Percentiles rank a stretch among this genome's conserved stretches.
phyloP scores from a whole-genome alignment of 768 basidiomycete species.

The Phaffia australis region DNA sequence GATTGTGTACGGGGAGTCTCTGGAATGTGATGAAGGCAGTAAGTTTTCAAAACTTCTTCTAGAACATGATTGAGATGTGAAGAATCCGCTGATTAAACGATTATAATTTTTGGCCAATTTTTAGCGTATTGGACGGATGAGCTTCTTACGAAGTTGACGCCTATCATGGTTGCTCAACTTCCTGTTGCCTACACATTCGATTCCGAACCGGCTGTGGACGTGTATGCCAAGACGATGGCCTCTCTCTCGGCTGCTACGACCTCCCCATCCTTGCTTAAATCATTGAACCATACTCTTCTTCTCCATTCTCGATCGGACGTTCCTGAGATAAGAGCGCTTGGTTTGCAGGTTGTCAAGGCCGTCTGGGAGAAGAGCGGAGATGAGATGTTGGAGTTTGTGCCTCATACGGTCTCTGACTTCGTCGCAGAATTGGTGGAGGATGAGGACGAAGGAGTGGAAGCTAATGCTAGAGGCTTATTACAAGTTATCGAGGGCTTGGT shows the following conservation, averaged over 20 bases:
- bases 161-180: slow-evolving; percentile 57
- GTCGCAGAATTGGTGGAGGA: slow-evolving; percentile 25
- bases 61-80: not conserved
- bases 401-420: slow-evolving; percentile 20
- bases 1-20: slow-evolving; percentile 54
- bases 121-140: slow-evolving; percentile 84
- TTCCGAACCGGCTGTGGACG: slow-evolving; percentile 23
- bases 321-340: slow-evolving; percentile 54
- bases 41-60: slow-evolving; percentile 31
- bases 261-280: slow-evolving; percentile 58
- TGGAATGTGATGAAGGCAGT: slow-evolving; percentile 73
- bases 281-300: slow-evolving; percentile 67
- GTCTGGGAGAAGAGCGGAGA: slow-evolving; percentile 64
- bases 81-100: not conserved
- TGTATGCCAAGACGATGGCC: slow-evolving; percentile 39
- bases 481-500: slow-evolving; percentile 20
- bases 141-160: slow-evolving; percentile 54
- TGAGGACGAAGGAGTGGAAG: slow-evolving; percentile 22
- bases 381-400: slow-evolving; percentile 49
- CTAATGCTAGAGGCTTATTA: slow-evolving; percentile 12
- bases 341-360: slow-evolving; percentile 55
- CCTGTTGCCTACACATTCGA: slow-evolving; percentile 18
- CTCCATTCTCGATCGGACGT: slow-evolving; percentile 86
- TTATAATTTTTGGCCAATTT: no score
- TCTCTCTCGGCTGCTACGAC: slow-evolving; percentile 51